A percentile compares a stretch with the other conserved stretches of the same genome.
These are phyloP conservation scores for Collybia sordida DNA, from an alignment of 768 basidiomycete genomes.

Conservation along the genomic window DNA sequence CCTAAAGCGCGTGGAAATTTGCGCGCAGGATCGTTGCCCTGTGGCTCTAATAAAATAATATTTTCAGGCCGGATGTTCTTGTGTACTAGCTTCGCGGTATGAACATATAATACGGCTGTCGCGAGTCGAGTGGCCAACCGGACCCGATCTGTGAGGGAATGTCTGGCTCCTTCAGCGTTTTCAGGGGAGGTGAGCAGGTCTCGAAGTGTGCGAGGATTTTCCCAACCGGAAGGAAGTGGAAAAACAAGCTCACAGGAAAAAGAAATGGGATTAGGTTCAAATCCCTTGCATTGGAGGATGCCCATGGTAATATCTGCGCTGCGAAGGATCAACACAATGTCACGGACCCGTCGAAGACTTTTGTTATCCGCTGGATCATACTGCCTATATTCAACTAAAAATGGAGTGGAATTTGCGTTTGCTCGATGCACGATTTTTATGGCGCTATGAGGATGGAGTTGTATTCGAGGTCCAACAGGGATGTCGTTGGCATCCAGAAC, in stretches of 20 bases:
- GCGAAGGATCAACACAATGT: conserved; percentile 3
- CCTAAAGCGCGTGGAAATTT: conserved; percentile 3
- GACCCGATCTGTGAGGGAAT: conserved; percentile 2
- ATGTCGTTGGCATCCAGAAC: not conserved
- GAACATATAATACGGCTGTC: conserved; percentile 5
- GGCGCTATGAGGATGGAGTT: conserved; percentile 2
- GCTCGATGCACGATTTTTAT: not conserved
- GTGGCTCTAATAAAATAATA: conserved; percentile 2
- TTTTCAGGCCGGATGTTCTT: conserved; percentile 8
- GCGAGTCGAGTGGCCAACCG: conserved; percentile 1
- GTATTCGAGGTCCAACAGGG: not conserved
- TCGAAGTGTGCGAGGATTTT: conserved; percentile 4
- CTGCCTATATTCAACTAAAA: not conserved
- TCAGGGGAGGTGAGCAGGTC: conserved; percentile 5
- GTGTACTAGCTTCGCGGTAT: conserved; percentile 6
- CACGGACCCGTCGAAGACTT: conserved; percentile 3
- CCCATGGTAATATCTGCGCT: conserved; percentile 1
- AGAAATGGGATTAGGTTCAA: not conserved
- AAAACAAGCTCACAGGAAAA: conserved; percentile 3
- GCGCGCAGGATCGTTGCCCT: not conserved
- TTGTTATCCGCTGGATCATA: conserved; percentile 5
- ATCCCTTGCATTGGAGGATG: conserved; percentile 4
- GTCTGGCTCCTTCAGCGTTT: conserved; percentile 2
- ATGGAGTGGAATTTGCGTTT: not conserved
- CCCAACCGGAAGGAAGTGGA: not conserved